Evolutionary conservation across 2,329 filamentous ascomycete genomes (phyloP), one percentile per base, ranked within the genome.

Genomic region (Ophiostoma pallidulum): DNA sequence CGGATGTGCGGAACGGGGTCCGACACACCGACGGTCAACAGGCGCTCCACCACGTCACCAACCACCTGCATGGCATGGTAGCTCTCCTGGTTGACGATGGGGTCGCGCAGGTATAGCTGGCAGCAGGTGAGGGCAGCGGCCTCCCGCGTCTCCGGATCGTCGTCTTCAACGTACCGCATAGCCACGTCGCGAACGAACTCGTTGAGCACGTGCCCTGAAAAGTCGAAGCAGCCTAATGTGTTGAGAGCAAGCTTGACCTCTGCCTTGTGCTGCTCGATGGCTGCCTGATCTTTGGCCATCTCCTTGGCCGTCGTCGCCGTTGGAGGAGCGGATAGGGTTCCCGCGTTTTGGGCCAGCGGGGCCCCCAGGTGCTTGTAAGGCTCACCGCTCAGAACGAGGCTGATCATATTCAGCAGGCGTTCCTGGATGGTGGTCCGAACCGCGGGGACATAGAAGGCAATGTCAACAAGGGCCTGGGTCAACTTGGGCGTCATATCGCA

Each of bases 181-280:
- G 94, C 92, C 42, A 98, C 92, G 61, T 99, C 92, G 20, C 92
- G 86, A 24, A 98, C 92, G 57, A 99, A 99, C 62, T 99, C 94
- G 59, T 99, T 99, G 14, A 99, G 70, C 14, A 96, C 85, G 59
- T 97, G 89, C 2, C 87, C 83, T 47, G 76, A 83, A 60, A 98
- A 98, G 63, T 98, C 92, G 59, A 98, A 98, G 61, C 89, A 96
- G n/a, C 92, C 94, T 0, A 98, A 73, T 0, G 94, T 98, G 59
- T 94, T 90, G 14, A 98, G 74, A 4, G 92, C 92, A 45, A 98
- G 73, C 54, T 94, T 94, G 53, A 98, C 86, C 62, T 98, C 91
- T 8, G 82, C 74, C 62, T 94, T 90, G 51, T 84, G 73, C 55
- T 80, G 80, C 56, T 94, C 88, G 53, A 87, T 82, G n/a, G 84